These are phyloP conservation scores for Fusarium incarnatum DNA, from an alignment of 2,329 filamentous ascomycete genomes.

Conservation along the genomic window DNA sequence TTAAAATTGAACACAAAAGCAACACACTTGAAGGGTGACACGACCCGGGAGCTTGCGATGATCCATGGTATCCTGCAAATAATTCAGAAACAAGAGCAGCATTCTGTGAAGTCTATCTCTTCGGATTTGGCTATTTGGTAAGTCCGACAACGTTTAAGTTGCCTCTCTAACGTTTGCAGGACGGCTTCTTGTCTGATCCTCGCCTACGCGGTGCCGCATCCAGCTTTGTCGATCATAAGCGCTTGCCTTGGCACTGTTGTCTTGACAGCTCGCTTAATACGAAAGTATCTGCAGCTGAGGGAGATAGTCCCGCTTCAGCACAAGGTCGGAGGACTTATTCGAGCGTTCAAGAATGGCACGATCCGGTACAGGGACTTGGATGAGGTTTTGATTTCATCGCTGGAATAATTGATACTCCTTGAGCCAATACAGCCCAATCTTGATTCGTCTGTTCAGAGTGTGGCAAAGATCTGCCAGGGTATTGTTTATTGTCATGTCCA, in stretches of 20 bases:
- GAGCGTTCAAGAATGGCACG: conserved; percentile 21
- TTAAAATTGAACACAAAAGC: rapidly evolving
- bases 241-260: rapidly evolving
- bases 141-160: rapidly evolving
- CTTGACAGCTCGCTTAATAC: rapidly evolving
- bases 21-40: rapidly evolving
- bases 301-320: background rate
- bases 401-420: background rate
- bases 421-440: no score
- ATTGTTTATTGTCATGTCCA: no score
- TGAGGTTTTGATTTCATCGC: background rate
- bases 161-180: background rate
- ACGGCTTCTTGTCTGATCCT: background rate
- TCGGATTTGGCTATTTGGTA: background rate
- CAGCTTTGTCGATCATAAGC: rapidly evolving
- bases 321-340: conserved; percentile 6
- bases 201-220: background rate
- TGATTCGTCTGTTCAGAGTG: no score
- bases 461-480: no score
- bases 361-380: conserved; percentile 3
- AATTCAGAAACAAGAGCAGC: background rate
- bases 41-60: rapidly evolving
- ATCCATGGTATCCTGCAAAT: background rate
- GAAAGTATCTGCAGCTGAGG: background rate
- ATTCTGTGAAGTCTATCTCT: background rate